These are phyloP conservation scores for Misopates orontium DNA, from an alignment of 257 asterid species.

Conservation along the genomic window DNA sequence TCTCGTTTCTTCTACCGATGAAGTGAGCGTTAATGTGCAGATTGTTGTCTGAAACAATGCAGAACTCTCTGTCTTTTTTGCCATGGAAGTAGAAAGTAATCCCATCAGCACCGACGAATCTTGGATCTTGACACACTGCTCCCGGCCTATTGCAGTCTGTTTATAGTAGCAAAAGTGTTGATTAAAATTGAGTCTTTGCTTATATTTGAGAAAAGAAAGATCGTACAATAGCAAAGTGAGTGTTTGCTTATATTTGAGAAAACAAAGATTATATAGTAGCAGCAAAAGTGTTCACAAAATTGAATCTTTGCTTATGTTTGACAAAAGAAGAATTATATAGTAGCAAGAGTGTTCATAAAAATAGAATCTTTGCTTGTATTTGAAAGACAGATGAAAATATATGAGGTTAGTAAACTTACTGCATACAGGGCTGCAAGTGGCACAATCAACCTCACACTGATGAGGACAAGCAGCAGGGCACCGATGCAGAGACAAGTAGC, in stretches of 20 bases:
- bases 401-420: slow-evolving; percentile 38
- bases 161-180: not conserved
- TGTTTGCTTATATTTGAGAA: too few relatives aligned
- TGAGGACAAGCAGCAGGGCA: slow-evolving; percentile 59
- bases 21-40: slow-evolving; percentile 86
- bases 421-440: slow-evolving; percentile 70
- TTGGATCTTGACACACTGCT: slow-evolving; percentile 86
- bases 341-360: not conserved
- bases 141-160: slow-evolving; percentile 78
- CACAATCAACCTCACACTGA: slow-evolving; percentile 59
- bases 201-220: too few relatives aligned
- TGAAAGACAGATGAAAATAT: too few relatives aligned
- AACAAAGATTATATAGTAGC: too few relatives aligned
- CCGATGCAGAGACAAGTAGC: slow-evolving; percentile 39
- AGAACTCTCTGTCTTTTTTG: slow-evolving; percentile 59
- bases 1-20: slow-evolving; percentile 61
- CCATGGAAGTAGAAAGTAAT: slow-evolving; percentile 92
- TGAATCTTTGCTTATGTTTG: too few relatives aligned
- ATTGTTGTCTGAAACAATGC: slow-evolving; percentile 68
- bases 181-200: too few relatives aligned
- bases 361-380: too few relatives aligned
- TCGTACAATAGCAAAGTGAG: too few relatives aligned
- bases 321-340: not conserved
- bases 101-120: slow-evolving; percentile 81
- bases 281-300: too few relatives aligned